Base-by-base conservation (phyloP, 1,284 basidiomycete species). In the Stereum hirsutum region DNA sequence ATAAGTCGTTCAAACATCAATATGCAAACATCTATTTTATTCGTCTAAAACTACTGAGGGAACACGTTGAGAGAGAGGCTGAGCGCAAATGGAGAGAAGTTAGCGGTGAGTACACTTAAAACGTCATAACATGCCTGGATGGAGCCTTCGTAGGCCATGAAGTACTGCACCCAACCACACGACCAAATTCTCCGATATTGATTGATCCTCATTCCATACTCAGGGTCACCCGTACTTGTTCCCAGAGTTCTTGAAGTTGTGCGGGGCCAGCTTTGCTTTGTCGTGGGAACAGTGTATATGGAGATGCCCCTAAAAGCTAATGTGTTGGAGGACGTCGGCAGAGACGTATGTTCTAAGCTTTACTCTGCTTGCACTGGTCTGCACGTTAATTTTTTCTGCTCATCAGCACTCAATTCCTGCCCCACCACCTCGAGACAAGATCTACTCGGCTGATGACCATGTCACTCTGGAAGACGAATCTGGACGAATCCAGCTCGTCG, bases 271-370 rank as follows among this genome's bases (percentile, higher is more conserved):
- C 65, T 95, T 41, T 96, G 90, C 62, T 97, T 87, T 61, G 78
- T 99, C 48, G 71, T 96, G 46, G 95, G 95, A 2, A 99, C 95
- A 0, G 80, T 98, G 2, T 99, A 98, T 62, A 85, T 96, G 76
- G 89, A 96, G 49, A 98, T 99, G 96, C 89, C 89, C 4, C 72
- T 97, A 45, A 99, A 99, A 60, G 95, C 95, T 0, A 97, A 98
- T 54, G 89, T 99, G 11, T 74, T 99, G 44, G 87, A 94, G 55
- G 96, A 99, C 52, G 77, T 99, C 52, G 91, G 85, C 11, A 74
- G 89, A 57, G 92, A 99, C 56, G 95, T 96, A 20, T 32, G 33
- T 38, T 38, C 39, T 32, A 38, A 20, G 42, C 25, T 32, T 43
- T 19, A 26, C 20, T 27, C 34, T 27, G 39, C 36, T 33, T 27